Base-by-base conservation (phyloP, 441 rosid genomes). In the Bocquillonia castaneifolia region DNA sequence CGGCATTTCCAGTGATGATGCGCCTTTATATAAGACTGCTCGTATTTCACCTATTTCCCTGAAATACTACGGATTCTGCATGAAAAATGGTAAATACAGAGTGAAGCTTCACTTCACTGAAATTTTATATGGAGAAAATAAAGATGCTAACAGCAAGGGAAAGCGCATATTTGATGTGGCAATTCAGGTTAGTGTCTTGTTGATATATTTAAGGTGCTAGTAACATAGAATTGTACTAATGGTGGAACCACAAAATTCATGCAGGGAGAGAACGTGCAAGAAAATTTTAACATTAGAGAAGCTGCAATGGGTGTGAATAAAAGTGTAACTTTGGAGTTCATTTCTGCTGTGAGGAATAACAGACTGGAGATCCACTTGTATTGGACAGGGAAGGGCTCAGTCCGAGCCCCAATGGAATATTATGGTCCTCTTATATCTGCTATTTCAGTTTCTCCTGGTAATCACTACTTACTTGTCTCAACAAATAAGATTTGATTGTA, bases 331-430 rank as follows among this genome's bases (percentile, higher is more conserved):
- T 25, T 26, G 52, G 65, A 42, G 12, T 61, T 61, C 51, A 40
- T 42, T 40, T 32, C 64, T 23, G 28, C 22, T 23, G 52, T 61
- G 51, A 61, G 14, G 26, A 62, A 62, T 25, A 26, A 28, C 23
- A 36, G 14, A 28, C 53, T 87, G 66, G 82, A 86, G 53, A 78
- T 89, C 67, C 85, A 86, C 22, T 80, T 89, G 59, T 72, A 64
- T 68, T 89, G 89, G 88, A 83, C 77, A 14, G 96, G 96, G 36
- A 89, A 83, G 86, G 93, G 96, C 72, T 87, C 92, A 47, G 82
- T 84, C 5, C 79, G 88, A 72, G 78, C 78, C 72, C 96, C 96
- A 79, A 82, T 65, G 83, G 92, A 40, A 78, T 80, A 60, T 60
- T 89, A 89, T 67, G 96, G 92, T 55, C 96, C 92, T 48, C 77